Evolutionary conservation across 441 rosid species (phyloP).

Genomic region (Arabidopsis hybrid): DNA sequence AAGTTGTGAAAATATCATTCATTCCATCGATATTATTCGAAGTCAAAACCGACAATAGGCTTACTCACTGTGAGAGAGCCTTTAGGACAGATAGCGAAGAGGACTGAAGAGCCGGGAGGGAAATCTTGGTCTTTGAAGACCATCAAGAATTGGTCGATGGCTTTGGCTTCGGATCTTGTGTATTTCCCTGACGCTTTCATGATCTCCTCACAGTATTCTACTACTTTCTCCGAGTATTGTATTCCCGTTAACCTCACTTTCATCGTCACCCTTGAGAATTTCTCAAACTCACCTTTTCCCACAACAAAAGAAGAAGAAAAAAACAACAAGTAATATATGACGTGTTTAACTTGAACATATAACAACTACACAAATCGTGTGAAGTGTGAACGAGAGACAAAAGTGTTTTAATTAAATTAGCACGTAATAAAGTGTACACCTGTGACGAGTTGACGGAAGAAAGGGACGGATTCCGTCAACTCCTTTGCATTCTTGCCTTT

Average conservation of each 20-base stretch:
- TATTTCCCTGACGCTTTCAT: slow-evolving; percentile 76
- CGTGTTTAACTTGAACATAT: slow-evolving; percentile 25
- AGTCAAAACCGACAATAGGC: background rate
- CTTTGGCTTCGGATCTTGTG: slow-evolving; percentile 69
- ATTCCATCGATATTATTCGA: background rate
- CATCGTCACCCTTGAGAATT: slow-evolving; percentile 69
- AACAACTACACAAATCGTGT: slow-evolving; percentile 10
- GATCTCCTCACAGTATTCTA: slow-evolving; percentile 61
- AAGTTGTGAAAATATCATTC: background rate
- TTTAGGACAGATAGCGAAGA: slow-evolving; percentile 55
- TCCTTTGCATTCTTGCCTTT: slow-evolving; percentile 62
- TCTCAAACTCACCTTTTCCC: slow-evolving; percentile 65
- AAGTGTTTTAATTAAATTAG: background rate
- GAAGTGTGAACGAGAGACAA: background rate
- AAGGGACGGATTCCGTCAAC: slow-evolving; percentile 61
- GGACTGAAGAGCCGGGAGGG: slow-evolving; percentile 76
- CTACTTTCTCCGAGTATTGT: slow-evolving; percentile 73
- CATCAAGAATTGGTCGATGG: slow-evolving; percentile 60
- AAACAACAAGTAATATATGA: too few relatives aligned
- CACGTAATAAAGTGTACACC: slow-evolving; percentile 41
- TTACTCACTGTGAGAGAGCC: slow-evolving; percentile 69
- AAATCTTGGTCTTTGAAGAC: slow-evolving; percentile 66
- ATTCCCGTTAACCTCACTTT: slow-evolving; percentile 65
- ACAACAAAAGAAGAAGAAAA: background rate
- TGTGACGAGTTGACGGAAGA: slow-evolving; percentile 74